Base-by-base conservation (phyloP, 371 early-diverging fungal species). In the Mortierella sp. region DNA sequence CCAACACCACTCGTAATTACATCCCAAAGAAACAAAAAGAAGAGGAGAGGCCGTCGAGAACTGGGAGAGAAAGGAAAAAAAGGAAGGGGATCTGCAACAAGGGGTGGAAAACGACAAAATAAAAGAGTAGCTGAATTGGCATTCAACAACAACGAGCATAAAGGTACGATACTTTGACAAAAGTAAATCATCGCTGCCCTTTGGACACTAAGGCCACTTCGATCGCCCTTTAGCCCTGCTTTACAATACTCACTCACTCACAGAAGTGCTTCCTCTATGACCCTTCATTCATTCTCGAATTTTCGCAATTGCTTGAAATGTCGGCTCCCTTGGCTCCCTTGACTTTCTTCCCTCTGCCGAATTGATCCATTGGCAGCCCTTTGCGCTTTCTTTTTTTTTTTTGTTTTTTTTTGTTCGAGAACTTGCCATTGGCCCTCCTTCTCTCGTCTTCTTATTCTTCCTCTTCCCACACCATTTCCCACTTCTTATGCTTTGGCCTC, bases 261-360 rank as follows among this genome's bases (percentile, higher is more conserved):
- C 28, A 10, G 14, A 59, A 0, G 16, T 0, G 14, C 11, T 16
- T 28, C 14, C 16, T 13, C 28, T 28, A 10, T 54, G n/a, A 54
- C 26, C 26, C 59, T 5, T 28, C 34, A 4, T 19, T 61, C 37
- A 4, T 31, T 59, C 61, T 61, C 37, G 37, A 61, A 61, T 40
- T 24, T 67, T 67, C 37, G 6, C 24, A 9, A 21, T 24, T 28
- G 14, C 0, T 28, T 21, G 21, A 67, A 67, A 24, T 14, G 34
- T 67, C 40, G 40, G 67, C 67, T 67, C 67, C 67, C 67, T 67
- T 67, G 67, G 40, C 67, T 67, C 67, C 67, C 10, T 67, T 67
- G 67, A 37, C 37, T 67, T 37, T 40, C 37, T 24, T 37, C 0
- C 4, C 40, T 9, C 21, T 10, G 6, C 16, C 40, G 40, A 24